Conservation (phyloP, 192 early-diverging fungal species). For the Lobosporangium transversale region DNA sequence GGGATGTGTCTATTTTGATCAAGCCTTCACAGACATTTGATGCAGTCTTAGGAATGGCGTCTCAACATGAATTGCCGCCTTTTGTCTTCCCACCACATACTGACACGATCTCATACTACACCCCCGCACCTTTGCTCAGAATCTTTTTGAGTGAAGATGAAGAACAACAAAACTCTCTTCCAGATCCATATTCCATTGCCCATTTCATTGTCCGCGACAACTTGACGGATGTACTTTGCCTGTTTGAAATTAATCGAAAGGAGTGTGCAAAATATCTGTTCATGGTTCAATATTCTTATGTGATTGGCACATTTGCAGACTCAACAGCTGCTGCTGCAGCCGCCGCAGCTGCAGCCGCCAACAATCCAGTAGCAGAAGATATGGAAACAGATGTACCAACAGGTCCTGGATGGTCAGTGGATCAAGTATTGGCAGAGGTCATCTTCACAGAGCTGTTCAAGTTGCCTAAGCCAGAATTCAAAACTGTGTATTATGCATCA, state of each 20-base stretch:
- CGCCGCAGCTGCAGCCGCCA: constrained; percentile 14
- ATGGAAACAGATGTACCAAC: constrained; percentile 35
- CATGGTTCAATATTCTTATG: constrained; percentile 68
- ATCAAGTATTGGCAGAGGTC: constrained; percentile 37
- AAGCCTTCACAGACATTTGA: constrained; percentile 62
- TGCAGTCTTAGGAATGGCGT: constrained; percentile 55
- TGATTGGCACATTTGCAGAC: constrained; percentile 54
- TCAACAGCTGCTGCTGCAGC: constrained; percentile 23
- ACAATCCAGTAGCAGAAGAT: no score
- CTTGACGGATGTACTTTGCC: constrained; percentile 78
- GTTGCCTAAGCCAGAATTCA: constrained; percentile 62
- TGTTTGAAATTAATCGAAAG: constrained; percentile 93
- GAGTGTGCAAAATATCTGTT: constrained; percentile 84
- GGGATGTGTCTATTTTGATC: constrained; percentile 59
- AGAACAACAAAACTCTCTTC: constrained; percentile 27
- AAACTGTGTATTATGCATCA: constrained; percentile 78
- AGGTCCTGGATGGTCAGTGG: constrained; percentile 25
- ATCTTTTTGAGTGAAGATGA: constrained; percentile 50
- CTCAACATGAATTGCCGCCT: constrained; percentile 60
- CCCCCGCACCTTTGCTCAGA: constrained; percentile 48
- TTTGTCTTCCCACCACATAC: constrained; percentile 52
- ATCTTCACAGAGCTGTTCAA: constrained; percentile 62
- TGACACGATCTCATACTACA: constrained; percentile 37
- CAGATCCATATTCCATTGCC: constrained; percentile 53
- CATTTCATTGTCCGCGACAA: constrained; percentile 86